Conservation (phyloP, 1,139 yeast species). For the Magnusiomyces sp. region DNA sequence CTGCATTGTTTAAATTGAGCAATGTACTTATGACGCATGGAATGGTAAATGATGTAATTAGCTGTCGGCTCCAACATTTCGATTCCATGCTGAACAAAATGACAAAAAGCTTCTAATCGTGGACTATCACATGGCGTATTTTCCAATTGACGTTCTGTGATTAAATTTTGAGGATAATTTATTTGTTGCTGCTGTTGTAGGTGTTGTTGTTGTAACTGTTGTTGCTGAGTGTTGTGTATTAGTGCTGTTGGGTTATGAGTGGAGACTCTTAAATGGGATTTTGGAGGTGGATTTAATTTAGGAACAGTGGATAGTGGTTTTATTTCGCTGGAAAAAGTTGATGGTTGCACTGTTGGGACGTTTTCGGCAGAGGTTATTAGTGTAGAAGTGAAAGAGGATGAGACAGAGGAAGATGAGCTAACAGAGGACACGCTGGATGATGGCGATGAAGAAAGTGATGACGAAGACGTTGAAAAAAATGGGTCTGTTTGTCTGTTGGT, state of each 20-base stretch:
- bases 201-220: not conserved
- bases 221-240: too few relatives aligned
- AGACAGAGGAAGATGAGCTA: not conserved
- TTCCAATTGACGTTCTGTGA: not conserved
- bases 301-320: too few relatives aligned
- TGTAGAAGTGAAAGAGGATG: not conserved
- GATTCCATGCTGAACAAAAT: not conserved
- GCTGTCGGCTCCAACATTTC: constrained; percentile 1
- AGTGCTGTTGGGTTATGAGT: too few relatives aligned
- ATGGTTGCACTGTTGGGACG: too few relatives aligned
- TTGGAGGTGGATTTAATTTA: not conserved
- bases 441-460: not conserved
- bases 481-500: not conserved
- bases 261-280: not conserved
- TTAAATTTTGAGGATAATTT: too few relatives aligned
- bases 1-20: constrained; percentile 2
- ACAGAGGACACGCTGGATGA: not conserved
- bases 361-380: too few relatives aligned
- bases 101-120: constrained; percentile 3
- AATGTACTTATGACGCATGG: not conserved
- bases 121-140: too few relatives aligned
- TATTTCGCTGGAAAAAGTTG: too few relatives aligned
- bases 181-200: not conserved
- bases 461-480: not conserved
- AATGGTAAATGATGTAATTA: not conserved